phyloP scores from a whole-genome alignment of 805 yeast genomes.

The Kodamaea kaohsiungensis region DNA sequence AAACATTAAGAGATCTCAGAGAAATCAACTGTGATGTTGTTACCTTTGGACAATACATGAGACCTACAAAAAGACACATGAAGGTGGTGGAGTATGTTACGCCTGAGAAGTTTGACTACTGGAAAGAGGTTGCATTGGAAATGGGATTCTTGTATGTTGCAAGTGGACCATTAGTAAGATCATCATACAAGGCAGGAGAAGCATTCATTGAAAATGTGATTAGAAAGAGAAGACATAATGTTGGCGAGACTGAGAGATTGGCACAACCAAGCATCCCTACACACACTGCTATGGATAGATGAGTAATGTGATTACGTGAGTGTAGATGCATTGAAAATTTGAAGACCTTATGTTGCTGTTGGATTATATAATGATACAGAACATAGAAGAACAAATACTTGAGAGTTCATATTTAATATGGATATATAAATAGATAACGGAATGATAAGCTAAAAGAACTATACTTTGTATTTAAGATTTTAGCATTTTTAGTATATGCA shows the following conservation, averaged over 20 bases:
- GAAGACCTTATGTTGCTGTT: not conserved
- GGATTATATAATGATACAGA: not conserved
- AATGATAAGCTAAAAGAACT: no score
- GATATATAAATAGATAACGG: no score
- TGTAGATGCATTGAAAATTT: no score
- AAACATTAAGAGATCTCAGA: conserved; percentile 75
- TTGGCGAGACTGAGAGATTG: conserved; percentile 41
- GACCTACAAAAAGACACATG: conserved; percentile 98
- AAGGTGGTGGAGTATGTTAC: conserved; percentile 93
- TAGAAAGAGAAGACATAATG: conserved; percentile 64
- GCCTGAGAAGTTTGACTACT: conserved; percentile 91
- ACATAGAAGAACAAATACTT: no score
- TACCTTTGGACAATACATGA: conserved; percentile 98
- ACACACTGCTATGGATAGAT: conserved; percentile 12
- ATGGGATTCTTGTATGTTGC: conserved; percentile 96
- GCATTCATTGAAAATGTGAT: conserved; percentile 93
- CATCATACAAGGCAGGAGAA: conserved; percentile 98
- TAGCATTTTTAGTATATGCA: no score
- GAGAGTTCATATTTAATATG: no score
- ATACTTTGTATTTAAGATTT: no score
- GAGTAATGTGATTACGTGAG: no score
- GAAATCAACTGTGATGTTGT: conserved; percentile 85
- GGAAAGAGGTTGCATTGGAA: conserved; percentile 84
- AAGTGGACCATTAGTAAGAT: conserved; percentile 94
- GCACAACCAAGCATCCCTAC: conserved; percentile 11